A percentile compares a stretch with the other conserved stretches of the same genome.
phyloP scores from a whole-genome alignment of 257 asterid species.

The Plantago major region DNA sequence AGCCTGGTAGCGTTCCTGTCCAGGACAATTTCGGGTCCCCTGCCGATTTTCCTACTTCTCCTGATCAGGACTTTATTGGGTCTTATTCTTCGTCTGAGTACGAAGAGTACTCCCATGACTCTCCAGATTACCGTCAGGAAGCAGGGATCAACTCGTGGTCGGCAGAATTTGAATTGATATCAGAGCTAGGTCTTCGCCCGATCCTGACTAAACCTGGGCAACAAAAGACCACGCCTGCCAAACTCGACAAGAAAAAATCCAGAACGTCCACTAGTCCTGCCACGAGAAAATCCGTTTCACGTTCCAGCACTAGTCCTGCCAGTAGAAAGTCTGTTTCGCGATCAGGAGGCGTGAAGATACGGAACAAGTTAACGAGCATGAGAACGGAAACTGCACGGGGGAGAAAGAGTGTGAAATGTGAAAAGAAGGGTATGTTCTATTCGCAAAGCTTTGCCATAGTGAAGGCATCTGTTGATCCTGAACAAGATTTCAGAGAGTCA shows the following conservation, averaged over 20 bases:
- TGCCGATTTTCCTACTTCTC: conserved; percentile 21
- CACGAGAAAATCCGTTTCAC: neutral
- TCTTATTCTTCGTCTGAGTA: conserved; percentile 35
- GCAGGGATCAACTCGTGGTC: conserved; percentile 27
- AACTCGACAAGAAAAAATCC: conserved; percentile 1
- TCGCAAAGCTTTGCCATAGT: conserved; percentile 78
- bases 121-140: conserved; percentile 14
- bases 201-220: conserved; percentile 43
- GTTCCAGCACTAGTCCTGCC: conserved; percentile 6
- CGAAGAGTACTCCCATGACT: conserved; percentile 21
- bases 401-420: conserved; percentile 29
- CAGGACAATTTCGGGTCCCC: conserved; percentile 18
- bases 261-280: neutral
- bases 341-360: conserved; percentile 49
- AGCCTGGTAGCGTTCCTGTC: neutral
- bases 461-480: conserved; percentile 80
- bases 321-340: conserved; percentile 48
- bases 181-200: conserved; percentile 57
- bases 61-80: conserved; percentile 32
- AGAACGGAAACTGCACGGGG: conserved; percentile 25
- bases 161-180: conserved; percentile 25
- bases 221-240: neutral
- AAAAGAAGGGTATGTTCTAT: conserved; percentile 27
- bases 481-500: conserved; percentile 76
- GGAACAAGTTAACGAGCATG: conserved; percentile 41